These are phyloP conservation scores for Clarireedia paspali DNA, from an alignment of 2,329 filamentous ascomycete genomes.

Conservation along the genomic window DNA sequence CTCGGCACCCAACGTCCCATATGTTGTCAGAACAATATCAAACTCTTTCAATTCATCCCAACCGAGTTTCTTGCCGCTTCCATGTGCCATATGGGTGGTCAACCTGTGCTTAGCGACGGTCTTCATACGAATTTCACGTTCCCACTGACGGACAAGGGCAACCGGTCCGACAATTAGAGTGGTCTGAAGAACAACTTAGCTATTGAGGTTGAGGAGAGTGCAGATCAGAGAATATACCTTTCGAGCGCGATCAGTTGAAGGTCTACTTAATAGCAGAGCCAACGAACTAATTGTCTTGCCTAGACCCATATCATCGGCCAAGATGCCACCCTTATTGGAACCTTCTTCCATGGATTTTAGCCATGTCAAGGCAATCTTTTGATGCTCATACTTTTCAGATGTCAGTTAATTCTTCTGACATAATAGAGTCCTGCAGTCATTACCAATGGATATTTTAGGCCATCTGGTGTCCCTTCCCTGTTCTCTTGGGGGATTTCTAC, in stretches of 20 bases:
- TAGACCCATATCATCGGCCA: slow-evolving; percentile 77
- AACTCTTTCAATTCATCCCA: slow-evolving; percentile 56
- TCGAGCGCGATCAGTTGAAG: slow-evolving; percentile 41
- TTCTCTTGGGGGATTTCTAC: slow-evolving; percentile 54
- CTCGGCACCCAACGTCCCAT: slow-evolving; percentile 62
- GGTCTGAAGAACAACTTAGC: slow-evolving; percentile 40
- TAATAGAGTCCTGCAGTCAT: neutral
- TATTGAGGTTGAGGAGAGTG: neutral
- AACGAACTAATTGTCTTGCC: slow-evolving; percentile 81
- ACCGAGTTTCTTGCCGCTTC: slow-evolving; percentile 43
- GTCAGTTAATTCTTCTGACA: slow-evolving; percentile 10
- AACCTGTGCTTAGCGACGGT: slow-evolving; percentile 52
- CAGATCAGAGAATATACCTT: slow-evolving; percentile 22
- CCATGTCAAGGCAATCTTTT: slow-evolving; percentile 71
- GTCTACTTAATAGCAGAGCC: slow-evolving; percentile 51
- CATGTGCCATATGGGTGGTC: slow-evolving; percentile 63
- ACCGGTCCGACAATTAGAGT: slow-evolving; percentile 80
- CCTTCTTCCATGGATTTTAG: slow-evolving; percentile 67
- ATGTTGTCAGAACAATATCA: slow-evolving; percentile 75
- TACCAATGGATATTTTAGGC: slow-evolving; percentile 54
- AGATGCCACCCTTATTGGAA: slow-evolving; percentile 64
- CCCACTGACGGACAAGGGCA: slow-evolving; percentile 76
- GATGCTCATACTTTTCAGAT: slow-evolving; percentile 57
- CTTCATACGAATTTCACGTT: slow-evolving; percentile 67
- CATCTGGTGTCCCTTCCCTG: slow-evolving; percentile 61